phyloP scores from a whole-genome alignment of 1,284 basidiomycete genomes.

The Schizopora paradoxa region DNA sequence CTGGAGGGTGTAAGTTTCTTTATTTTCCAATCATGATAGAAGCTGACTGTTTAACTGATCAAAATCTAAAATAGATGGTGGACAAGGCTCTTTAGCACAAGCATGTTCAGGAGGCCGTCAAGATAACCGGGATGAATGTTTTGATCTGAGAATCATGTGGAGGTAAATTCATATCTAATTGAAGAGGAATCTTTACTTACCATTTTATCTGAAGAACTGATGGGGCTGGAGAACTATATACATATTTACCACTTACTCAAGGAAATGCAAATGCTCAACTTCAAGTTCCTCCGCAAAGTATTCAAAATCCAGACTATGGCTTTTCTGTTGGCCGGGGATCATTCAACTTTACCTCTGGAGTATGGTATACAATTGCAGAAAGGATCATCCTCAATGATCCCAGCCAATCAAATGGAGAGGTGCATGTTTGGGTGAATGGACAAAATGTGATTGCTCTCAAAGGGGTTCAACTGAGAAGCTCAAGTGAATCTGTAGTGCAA shows the following conservation, averaged over 20 bases:
- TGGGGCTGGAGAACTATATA: slow-evolving; percentile 29
- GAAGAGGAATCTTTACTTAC: neutral
- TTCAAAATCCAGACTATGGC: slow-evolving; percentile 26
- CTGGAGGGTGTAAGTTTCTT: slow-evolving; percentile 25
- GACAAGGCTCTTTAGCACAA: slow-evolving; percentile 22
- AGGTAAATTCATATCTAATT: slow-evolving; percentile 17
- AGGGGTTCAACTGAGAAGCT: slow-evolving; percentile 21
- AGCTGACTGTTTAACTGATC: neutral
- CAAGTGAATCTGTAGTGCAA: slow-evolving; percentile 19
- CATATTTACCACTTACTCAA: slow-evolving; percentile 24
- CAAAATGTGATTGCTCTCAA: slow-evolving; percentile 20
- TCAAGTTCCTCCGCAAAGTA: slow-evolving; percentile 23
- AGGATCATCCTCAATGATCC: slow-evolving; percentile 36
- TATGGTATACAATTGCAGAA: slow-evolving; percentile 36
- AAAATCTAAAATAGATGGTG: slow-evolving; percentile 18
- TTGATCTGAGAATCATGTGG: slow-evolving; percentile 29
- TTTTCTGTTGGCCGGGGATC: slow-evolving; percentile 26
- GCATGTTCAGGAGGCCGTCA: slow-evolving; percentile 27
- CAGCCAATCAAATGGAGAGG: slow-evolving; percentile 26
- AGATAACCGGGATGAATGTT: slow-evolving; percentile 25
- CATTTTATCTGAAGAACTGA: neutral
- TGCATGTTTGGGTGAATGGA: slow-evolving; percentile 26
- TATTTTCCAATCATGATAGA: neutral
- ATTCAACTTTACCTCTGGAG: slow-evolving; percentile 23
- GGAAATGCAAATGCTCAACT: slow-evolving; percentile 21